These are phyloP conservation scores for Zopfochytrium polystomum DNA, from an alignment of 371 early-diverging fungal species.

Conservation along the genomic window DNA sequence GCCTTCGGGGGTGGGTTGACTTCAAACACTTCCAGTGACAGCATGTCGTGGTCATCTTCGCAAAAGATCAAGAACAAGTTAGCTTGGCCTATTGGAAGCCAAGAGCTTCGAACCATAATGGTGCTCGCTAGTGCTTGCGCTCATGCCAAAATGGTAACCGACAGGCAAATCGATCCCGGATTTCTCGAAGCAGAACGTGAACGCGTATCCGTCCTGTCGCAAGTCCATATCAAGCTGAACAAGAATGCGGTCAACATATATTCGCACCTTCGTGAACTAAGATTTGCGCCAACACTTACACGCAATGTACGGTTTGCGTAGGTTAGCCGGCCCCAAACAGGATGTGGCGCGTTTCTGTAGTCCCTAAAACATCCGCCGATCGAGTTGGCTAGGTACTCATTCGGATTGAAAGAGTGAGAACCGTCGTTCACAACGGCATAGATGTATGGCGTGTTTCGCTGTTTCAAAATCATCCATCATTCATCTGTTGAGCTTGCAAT, in stretches of 20 bases:
- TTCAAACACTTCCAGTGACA: constrained; percentile 70
- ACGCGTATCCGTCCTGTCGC: constrained; percentile 56
- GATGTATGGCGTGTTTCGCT: constrained; percentile 57
- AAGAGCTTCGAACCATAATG: constrained; percentile 39
- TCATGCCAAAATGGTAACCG: constrained; percentile 78
- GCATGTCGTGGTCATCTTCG: constrained; percentile 78
- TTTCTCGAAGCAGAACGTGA: constrained; percentile 60
- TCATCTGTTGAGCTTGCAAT: too few species aligned
- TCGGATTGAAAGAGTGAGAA: constrained; percentile 46
- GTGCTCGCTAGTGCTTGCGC: constrained; percentile 39
- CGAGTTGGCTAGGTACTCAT: constrained; percentile 38
- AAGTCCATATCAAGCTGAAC: constrained; percentile 64
- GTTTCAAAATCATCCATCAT: too few species aligned
- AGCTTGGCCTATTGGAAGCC: not conserved
- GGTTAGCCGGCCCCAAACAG: constrained; percentile 61
- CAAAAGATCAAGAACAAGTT: not conserved
- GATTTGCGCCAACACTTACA: constrained; percentile 38
- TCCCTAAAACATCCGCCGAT: constrained; percentile 65
- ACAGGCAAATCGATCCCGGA: constrained; percentile 59
- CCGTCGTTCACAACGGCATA: constrained; percentile 74
- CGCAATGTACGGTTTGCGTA: constrained; percentile 60
- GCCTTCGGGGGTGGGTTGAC: constrained; percentile 59
- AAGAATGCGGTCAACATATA: not conserved
- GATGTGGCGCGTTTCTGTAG: constrained; percentile 64
- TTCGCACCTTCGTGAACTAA: not conserved